Evolutionary conservation across 208 protist species (phyloP), one percentile per base, ranked within the genome.

Genomic region (Tritrichomonas foetus): DNA sequence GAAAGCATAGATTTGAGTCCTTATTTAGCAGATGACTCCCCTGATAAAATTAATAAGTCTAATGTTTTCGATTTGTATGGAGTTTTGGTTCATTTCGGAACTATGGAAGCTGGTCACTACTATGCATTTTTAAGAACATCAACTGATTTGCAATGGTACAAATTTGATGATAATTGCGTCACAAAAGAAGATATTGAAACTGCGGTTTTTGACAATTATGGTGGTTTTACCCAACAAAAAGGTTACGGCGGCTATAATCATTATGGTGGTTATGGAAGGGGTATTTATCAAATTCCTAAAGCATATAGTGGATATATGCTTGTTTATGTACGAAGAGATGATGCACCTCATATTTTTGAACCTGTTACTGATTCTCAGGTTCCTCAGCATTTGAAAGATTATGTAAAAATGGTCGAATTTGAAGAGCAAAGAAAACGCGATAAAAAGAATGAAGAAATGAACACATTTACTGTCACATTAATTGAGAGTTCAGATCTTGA

Each of bases 111-210:
- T 66, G 97, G 97, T 3, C 97, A 98, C 94, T 98, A 98, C 94
- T 97, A 97, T 64, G 96, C 95, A 53, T 98, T 96, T 95, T 74
- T 98, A 8, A 94, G 96, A 22, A 96, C 97, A 27, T 94, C 78
- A 11, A 75, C 30, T 30, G 93, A 94, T 30, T 64, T 94, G 47
- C 93, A 94, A 39, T 96, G 95, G 96, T 95, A 94, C 53, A 95
- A 96, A 93, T 98, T 98, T 94, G 96, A 98, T 93, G 97, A 98
- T 95, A 97, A 97, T 75, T 75, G 94, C 2, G 97, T 98, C 3
- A 95, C 84, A 47, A 95, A 95, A 49, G 95, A 93, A 9, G 39
- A 33, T 30, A 61, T 94, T 33, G 94, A 96, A 93, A 95, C 96
- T 57, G 96, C 96, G 25, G 89, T 97, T 74, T 80, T 95, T 36